Evolutionary conservation across 2,329 filamentous ascomycete species (phyloP), one percentile per base, ranked within the genome.

Genomic region (Dothistroma pini): DNA sequence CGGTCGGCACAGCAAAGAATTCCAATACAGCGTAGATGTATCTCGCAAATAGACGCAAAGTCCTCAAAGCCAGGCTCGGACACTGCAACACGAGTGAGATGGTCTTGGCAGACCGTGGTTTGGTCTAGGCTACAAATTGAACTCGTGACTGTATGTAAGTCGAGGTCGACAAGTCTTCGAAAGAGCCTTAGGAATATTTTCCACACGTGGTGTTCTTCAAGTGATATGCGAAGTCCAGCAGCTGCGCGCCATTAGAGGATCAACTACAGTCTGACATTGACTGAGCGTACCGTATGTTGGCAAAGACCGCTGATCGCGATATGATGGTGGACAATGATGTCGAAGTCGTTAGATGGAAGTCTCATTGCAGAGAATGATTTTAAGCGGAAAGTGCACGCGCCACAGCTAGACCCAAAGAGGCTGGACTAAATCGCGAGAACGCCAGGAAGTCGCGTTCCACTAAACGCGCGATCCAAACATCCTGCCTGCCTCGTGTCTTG

Each of bases 71-170:
- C 79, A 78, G 77, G 86, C 87, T 89, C 83, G 76, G 84, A 89
- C 82, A 84, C 86, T 92, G 90, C 90, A 93, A 93, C 90, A 93
- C 90, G 89, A 91, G 86, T 87, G 89, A 91, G 90, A 86, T 58
- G 82, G 88, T 87, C 88, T 91, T 91, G 89, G 89, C 87, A 90
- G 88, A 87, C 89, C 83, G 82, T 79, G 83, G 83, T 79, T 89
- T 83, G 74, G 74, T 93, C 81, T 93, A 85, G 90, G 90, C 89
- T 80, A 78, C 89, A 86, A 86, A 86, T 93, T 93, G 90, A 93
- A 90, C 91, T 83, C 89, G 81, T 84, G 87, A 88, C 85, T 87
- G 91, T 84, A 76, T 84, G 71, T 76, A 81, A 75, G 81, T 80
- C 80, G 74, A 76, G 78, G 80, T 83, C 87, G 82, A 82, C 79